phyloP scores from a whole-genome alignment of 129 eudicot genomes.

The Tanacetum coccineum region DNA sequence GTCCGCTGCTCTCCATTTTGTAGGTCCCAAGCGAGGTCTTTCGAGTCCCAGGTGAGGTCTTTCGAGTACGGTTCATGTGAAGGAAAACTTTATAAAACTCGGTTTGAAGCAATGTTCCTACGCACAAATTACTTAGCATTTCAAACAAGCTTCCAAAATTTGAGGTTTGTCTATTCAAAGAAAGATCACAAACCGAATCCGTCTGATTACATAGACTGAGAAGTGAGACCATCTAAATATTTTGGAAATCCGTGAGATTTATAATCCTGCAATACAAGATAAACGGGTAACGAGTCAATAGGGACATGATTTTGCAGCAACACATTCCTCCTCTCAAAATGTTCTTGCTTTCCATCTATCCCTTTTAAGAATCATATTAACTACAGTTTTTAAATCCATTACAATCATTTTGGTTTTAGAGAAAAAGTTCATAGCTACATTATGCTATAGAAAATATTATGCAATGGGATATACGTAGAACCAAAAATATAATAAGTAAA shows the following conservation, averaged over 20 bases:
- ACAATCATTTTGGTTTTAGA: conserved; percentile 10
- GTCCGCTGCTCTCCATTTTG: conserved; percentile 19
- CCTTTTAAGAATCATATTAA: background rate
- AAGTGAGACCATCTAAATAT: background rate
- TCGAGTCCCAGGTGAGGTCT: conserved; percentile 35
- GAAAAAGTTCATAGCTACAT: background rate
- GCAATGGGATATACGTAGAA: background rate
- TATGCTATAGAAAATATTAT: background rate
- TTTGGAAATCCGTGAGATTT: background rate
- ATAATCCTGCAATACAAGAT: conserved; percentile 16
- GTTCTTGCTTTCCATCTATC: background rate
- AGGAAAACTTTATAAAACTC: background rate
- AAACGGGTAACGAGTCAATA: background rate
- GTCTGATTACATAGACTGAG: background rate
- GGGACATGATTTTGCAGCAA: too few relatives aligned
- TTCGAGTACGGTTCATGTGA: conserved; percentile 29
- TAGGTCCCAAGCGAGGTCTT: conserved; percentile 35
- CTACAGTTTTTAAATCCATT: background rate
- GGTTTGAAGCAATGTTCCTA: conserved; percentile 19
- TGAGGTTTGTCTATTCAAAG: background rate
- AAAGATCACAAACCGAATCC: conserved; percentile 2
- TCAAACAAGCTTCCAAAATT: conserved; percentile 7
- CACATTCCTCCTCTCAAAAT: too few relatives aligned
- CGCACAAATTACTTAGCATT: conserved; percentile 11
- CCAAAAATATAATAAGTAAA: background rate